phyloP scores from a whole-genome alignment of 2,329 filamentous ascomycete genomes.

The Ascochyta viciae-villosae region DNA sequence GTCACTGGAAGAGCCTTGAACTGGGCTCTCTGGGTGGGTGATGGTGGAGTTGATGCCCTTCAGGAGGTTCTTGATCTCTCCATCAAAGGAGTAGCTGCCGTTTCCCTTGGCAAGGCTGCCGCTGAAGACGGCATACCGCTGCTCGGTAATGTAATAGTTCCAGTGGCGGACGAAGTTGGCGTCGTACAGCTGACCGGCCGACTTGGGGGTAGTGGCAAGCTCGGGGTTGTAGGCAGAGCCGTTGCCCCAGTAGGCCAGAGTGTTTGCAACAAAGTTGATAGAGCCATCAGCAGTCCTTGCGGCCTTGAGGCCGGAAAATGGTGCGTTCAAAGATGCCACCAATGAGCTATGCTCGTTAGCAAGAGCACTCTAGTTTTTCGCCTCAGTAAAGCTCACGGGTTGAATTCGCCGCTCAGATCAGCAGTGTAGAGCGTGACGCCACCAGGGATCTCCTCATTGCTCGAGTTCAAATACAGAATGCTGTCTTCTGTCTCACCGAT shows the following conservation, averaged over 20 bases:
- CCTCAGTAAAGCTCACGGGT: slow-evolving; percentile 25
- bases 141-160: slow-evolving; percentile 74
- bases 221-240: slow-evolving; percentile 74
- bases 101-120: slow-evolving; percentile 60
- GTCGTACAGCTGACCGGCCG: slow-evolving; percentile 74
- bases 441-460: slow-evolving; percentile 62
- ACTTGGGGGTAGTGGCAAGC: slow-evolving; percentile 64
- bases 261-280: slow-evolving; percentile 60
- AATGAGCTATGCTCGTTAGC: slow-evolving; percentile 29
- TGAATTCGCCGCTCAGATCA: slow-evolving; percentile 37
- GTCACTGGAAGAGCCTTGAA: slow-evolving; percentile 76
- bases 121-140: slow-evolving; percentile 77
- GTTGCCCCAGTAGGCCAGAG: slow-evolving; percentile 67
- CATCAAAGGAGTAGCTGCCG: slow-evolving; percentile 40
- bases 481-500: slow-evolving; percentile 48
- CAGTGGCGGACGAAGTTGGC: slow-evolving; percentile 82
- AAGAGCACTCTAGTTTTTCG: neutral
- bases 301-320: slow-evolving; percentile 59
- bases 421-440: slow-evolving; percentile 46
- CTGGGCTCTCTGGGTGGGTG: slow-evolving; percentile 68
- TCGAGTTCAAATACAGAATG: slow-evolving; percentile 70
- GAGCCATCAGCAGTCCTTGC: slow-evolving; percentile 46
- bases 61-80: slow-evolving; percentile 55
- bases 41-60: slow-evolving; percentile 66
- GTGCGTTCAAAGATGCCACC: slow-evolving; percentile 52